Percentiles rank a stretch among this genome's conserved stretches.
Evolutionary conservation across 768 basidiomycete species (phyloP).

Genomic region (Sporobolomyces phaffii): DNA sequence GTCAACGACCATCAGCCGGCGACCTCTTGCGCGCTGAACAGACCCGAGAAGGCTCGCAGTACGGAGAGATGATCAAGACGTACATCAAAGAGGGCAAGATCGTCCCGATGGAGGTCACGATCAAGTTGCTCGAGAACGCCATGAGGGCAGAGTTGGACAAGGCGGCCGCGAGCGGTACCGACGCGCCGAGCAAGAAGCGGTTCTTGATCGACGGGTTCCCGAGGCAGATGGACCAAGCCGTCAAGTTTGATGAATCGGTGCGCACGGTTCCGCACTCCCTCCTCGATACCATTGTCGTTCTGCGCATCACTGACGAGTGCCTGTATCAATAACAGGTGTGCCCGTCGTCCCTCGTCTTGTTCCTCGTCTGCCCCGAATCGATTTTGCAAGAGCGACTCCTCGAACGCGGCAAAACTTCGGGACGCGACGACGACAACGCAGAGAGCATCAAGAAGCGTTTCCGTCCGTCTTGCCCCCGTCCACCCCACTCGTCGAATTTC

Average conservation of each 20-base stretch:
- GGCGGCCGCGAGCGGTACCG: conserved; percentile 56
- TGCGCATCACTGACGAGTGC: neutral
- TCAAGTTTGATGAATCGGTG: conserved; percentile 80
- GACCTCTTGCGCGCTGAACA: conserved; percentile 95
- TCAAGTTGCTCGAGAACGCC: conserved; percentile 89
- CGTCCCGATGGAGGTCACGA: conserved; percentile 93
- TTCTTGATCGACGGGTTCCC: conserved; percentile 98
- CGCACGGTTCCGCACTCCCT: neutral
- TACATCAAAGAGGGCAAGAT: conserved; percentile 88
- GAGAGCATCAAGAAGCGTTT: conserved; percentile 98
- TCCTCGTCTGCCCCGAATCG: conserved; percentile 78
- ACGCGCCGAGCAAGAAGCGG: conserved; percentile 57
- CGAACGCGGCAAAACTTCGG: conserved; percentile 85
- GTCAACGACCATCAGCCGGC: conserved; percentile 59
- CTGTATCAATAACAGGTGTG: conserved; percentile 54
- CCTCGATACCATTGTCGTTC: neutral
- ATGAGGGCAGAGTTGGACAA: conserved; percentile 55
- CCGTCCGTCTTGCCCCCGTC: conserved; percentile 58
- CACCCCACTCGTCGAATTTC: neutral
- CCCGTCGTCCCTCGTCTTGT: conserved; percentile 68
- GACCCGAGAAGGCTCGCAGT: conserved; percentile 54
- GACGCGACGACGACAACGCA: conserved; percentile 88
- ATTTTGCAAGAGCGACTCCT: conserved; percentile 79
- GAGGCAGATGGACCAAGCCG: conserved; percentile 95
- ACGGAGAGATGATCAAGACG: conserved; percentile 74